These are phyloP conservation scores for Harrya chromipes DNA, from an alignment of 768 basidiomycete species.

Conservation along the genomic window DNA sequence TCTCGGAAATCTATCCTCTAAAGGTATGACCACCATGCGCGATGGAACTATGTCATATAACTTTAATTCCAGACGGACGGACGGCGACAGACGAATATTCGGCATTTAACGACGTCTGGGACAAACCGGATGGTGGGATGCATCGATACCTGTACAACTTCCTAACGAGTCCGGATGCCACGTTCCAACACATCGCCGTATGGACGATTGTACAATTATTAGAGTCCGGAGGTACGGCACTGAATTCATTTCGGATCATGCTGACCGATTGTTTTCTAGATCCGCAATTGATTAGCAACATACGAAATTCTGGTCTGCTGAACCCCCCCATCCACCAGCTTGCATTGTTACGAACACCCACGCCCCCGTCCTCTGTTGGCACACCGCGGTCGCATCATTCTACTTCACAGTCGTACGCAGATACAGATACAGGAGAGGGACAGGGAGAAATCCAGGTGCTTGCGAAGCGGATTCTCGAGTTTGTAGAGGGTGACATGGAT, in stretches of 20 bases:
- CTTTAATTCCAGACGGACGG: conserved; percentile 57
- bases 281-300: conserved; percentile 84
- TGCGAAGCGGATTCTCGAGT: conserved; percentile 80
- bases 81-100: conserved; percentile 85
- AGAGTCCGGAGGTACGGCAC: conserved; percentile 79
- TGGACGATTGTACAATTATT: conserved; percentile 99
- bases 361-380: conserved; percentile 69
- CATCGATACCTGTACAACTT: conserved; percentile 93
- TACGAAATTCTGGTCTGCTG: conserved; percentile 78
- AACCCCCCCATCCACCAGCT: conserved; percentile 86
- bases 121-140: conserved; percentile 95
- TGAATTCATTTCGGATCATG: neutral
- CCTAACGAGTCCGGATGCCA: conserved; percentile 88
- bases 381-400: conserved; percentile 72
- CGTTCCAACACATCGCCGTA: conserved; percentile 99
- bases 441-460: conserved; percentile 89
- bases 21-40: conserved; percentile 50
- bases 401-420: conserved; percentile 69
- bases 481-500: conserved; percentile 75
- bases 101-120: conserved; percentile 98
- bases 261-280: conserved; percentile 42
- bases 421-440: conserved; percentile 82
- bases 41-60: neutral
- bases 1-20: conserved; percentile 95
- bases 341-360: conserved; percentile 65